Evolutionary conservation across 2,329 filamentous ascomycete species (phyloP).

Genomic region (Trichoderma oligosporum): DNA sequence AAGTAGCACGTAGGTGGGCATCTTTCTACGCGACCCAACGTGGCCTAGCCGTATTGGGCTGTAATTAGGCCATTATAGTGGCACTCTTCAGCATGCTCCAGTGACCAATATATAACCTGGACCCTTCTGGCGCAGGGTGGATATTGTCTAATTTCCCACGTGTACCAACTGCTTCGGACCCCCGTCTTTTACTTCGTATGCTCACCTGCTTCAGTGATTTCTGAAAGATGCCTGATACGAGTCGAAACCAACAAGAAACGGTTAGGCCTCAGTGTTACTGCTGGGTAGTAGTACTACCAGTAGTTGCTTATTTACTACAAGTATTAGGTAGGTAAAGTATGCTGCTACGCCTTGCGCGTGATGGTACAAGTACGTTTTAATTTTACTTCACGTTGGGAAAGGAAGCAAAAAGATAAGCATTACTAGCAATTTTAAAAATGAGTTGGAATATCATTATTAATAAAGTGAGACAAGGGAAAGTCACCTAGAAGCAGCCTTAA

Average conservation of each 20-base stretch:
- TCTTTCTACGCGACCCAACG: not conserved
- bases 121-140: constrained; percentile 5
- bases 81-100: not conserved
- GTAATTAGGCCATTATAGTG: constrained; percentile 2
- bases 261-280: too few relatives aligned
- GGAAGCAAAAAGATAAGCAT: too few relatives aligned
- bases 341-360: too few relatives aligned
- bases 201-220: not conserved
- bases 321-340: too few relatives aligned
- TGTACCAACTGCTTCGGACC: not conserved
- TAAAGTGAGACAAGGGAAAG: too few relatives aligned
- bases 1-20: not conserved
- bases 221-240: constrained; percentile 1
- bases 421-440: too few relatives aligned
- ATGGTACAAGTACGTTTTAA: too few relatives aligned
- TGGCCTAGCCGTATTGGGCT: constrained; percentile 13
- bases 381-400: too few relatives aligned
- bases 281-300: constrained; percentile 4
- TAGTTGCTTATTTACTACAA: too few relatives aligned
- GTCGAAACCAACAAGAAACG: constrained; percentile 17
- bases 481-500: too few relatives aligned
- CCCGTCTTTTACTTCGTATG: constrained; percentile 6
- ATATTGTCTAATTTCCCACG: constrained; percentile 16
- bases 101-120: not conserved
- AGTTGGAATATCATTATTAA: too few relatives aligned